phyloP scores from a whole-genome alignment of 176 grass and related monocot genomes.

The Carex kokanica region DNA sequence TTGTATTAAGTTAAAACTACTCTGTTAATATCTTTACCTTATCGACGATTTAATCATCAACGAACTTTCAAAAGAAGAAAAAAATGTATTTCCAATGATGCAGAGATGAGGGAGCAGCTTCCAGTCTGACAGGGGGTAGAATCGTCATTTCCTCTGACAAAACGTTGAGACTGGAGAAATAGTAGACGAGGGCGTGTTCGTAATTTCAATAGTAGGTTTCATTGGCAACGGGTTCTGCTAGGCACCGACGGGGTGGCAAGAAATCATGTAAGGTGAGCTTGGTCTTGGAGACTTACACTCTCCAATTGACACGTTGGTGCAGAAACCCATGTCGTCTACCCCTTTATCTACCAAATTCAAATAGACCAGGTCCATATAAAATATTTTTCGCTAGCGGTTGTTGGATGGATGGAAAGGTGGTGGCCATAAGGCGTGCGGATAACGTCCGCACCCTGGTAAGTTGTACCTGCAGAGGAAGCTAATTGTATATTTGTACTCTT shows the following conservation, averaged over 20 bases:
- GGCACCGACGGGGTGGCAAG: conserved; percentile 25
- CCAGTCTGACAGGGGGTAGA: neutral
- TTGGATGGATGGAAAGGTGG: conserved; percentile 40
- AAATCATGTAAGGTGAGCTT: neutral
- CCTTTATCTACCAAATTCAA: neutral
- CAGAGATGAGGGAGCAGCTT: neutral
- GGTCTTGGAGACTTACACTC: neutral
- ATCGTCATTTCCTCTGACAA: conserved; percentile 3
- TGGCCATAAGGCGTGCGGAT: conserved; percentile 36
- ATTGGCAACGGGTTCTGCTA: conserved; percentile 22
- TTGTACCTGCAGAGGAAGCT: conserved; percentile 22
- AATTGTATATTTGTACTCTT: too few species aligned
- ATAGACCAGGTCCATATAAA: neutral
- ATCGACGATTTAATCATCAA: neutral
- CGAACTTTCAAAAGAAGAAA: neutral
- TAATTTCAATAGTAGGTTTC: neutral
- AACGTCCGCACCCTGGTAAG: conserved; percentile 29
- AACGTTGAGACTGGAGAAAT: neutral
- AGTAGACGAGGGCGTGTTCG: neutral
- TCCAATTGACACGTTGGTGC: too few species aligned
- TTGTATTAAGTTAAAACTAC: too few species aligned
- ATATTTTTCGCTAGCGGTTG: conserved; percentile 1
- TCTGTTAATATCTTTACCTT: too few species aligned
- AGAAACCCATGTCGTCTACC: neutral
- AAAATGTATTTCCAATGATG: neutral